Evolutionary conservation across 805 yeast genomes (phyloP).

Genomic region (Blastobotrys parvus): DNA sequence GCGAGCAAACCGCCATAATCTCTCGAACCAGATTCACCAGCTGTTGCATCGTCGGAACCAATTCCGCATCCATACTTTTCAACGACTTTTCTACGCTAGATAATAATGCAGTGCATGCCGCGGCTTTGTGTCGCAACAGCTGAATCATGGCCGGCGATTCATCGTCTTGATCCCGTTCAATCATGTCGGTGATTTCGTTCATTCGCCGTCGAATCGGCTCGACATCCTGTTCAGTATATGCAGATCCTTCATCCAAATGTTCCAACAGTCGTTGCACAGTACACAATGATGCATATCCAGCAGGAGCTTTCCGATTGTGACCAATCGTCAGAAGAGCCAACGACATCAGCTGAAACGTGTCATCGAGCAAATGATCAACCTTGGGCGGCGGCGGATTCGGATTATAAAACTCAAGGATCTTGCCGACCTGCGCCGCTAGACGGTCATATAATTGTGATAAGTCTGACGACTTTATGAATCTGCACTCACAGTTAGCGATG

Average conservation of each 20-base stretch:
- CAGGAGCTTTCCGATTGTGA: constrained; percentile 81
- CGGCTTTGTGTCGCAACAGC: constrained; percentile 57
- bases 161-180: constrained; percentile 33
- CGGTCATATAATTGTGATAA: constrained; percentile 23
- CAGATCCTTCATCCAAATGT: constrained; percentile 73
- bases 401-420: constrained; percentile 23
- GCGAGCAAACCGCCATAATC: constrained; percentile 45
- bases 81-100: constrained; percentile 48
- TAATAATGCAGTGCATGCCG: constrained; percentile 52
- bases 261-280: constrained; percentile 79
- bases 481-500: not conserved
- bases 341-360: constrained; percentile 79
- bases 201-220: constrained; percentile 68
- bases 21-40: constrained; percentile 58
- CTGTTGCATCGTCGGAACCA: constrained; percentile 45
- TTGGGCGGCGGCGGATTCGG: constrained; percentile 27
- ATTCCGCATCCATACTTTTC: constrained; percentile 43
- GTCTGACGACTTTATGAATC: constrained; percentile 27
- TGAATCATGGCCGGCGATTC: constrained; percentile 50
- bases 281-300: constrained; percentile 81
- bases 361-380: constrained; percentile 75
- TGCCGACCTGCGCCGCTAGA: constrained; percentile 23
- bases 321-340: constrained; percentile 90
- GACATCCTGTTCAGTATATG: constrained; percentile 78
- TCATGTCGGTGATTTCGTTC: constrained; percentile 57